Conservation (phyloP, 768 basidiomycete species). For the Collybia sordida region DNA sequence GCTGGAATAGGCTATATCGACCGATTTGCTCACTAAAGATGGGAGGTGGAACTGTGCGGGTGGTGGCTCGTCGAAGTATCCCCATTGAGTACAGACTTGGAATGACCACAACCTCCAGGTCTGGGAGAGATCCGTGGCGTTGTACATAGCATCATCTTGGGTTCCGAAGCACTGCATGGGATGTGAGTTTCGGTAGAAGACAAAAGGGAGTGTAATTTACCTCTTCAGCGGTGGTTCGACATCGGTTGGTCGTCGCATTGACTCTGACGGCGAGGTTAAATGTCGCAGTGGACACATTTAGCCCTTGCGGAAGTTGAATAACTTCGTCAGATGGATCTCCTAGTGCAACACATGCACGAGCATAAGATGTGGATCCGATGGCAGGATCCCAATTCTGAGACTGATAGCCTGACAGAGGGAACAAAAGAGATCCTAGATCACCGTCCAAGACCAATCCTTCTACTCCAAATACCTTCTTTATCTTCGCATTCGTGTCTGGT, state of each 20-base stretch:
- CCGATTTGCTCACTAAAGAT: no score
- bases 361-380: slow-evolving; percentile 47
- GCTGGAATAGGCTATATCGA: no score
- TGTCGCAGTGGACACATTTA: no score
- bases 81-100: slow-evolving; percentile 96
- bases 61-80: slow-evolving; percentile 81
- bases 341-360: neutral
- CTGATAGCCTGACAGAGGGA: slow-evolving; percentile 76
- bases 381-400: slow-evolving; percentile 82
- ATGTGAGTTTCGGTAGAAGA: slow-evolving; percentile 1
- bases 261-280: no score
- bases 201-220: no score
- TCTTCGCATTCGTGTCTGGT: no score
- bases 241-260: no score
- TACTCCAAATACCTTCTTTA: no score
- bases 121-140: slow-evolving; percentile 58
- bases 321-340: no score
- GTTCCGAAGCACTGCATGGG: slow-evolving; percentile 87
- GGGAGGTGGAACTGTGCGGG: no score
- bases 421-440: slow-evolving; percentile 74
- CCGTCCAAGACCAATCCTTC: slow-evolving; percentile 64
- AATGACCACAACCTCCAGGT: slow-evolving; percentile 87
- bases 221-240: no score
- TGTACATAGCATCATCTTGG: slow-evolving; percentile 64
- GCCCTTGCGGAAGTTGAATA: no score